A percentile compares a stretch with the other conserved stretches of the same genome.
These are phyloP conservation scores for Taphrina sp. DNA, from an alignment of 1,139 yeast genomes.

Conservation along the genomic window DNA sequence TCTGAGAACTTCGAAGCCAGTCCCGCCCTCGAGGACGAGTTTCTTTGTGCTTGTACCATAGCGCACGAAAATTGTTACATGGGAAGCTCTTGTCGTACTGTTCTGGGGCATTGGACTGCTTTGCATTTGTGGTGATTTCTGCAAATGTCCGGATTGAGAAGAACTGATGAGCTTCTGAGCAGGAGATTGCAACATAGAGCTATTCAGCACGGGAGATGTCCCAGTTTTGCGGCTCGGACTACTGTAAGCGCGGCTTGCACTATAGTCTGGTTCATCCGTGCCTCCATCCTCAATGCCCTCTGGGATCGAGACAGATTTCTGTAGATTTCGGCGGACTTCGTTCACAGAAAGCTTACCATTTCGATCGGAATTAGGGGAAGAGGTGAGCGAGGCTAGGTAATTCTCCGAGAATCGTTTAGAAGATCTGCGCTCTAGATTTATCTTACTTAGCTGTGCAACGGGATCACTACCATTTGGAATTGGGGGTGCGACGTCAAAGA, in stretches of 20 bases:
- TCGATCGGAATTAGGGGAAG: slow-evolving; percentile 20
- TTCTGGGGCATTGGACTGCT: slow-evolving; percentile 40
- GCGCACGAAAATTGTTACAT: not conserved
- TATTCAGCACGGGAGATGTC: not conserved
- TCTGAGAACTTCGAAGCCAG: slow-evolving; percentile 54
- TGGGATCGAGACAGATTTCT: slow-evolving; percentile 9
- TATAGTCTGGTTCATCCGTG: slow-evolving; percentile 1
- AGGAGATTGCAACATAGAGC: slow-evolving; percentile 1
- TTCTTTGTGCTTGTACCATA: not conserved
- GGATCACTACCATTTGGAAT: slow-evolving; percentile 10
- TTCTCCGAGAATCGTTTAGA: slow-evolving; percentile 30
- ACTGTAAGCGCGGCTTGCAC: slow-evolving; percentile 7
- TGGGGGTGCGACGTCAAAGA: slow-evolving; percentile 4
- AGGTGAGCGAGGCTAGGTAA: slow-evolving; percentile 20
- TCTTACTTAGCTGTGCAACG: slow-evolving; percentile 19
- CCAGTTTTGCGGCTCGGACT: slow-evolving; percentile 3
- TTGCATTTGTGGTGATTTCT: slow-evolving; percentile 26
- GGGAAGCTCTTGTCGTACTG: slow-evolving; percentile 33
- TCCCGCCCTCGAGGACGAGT: slow-evolving; percentile 36
- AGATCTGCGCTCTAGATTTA: slow-evolving; percentile 21
- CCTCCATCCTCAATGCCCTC: slow-evolving; percentile 21
- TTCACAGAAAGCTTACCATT: slow-evolving; percentile 13
- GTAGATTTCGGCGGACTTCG: slow-evolving; percentile 22
- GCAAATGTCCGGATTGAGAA: not conserved
- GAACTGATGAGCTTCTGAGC: not conserved